Evolutionary conservation across 306 rosid species (phyloP).

Genomic region (Glycine tomentella): DNA sequence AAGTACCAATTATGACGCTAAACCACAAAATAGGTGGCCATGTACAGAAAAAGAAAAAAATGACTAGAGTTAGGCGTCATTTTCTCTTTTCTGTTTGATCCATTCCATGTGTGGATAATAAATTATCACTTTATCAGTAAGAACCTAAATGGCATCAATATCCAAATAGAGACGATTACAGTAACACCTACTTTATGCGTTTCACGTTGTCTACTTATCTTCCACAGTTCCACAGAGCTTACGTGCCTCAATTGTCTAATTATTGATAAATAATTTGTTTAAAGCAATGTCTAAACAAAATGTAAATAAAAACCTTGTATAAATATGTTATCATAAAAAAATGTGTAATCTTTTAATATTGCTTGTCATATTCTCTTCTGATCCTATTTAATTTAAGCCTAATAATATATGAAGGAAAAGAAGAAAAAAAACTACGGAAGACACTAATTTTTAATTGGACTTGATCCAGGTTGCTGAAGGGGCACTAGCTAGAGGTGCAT

Average conservation of each 20-base stretch:
- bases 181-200: neutral
- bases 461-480: constrained; percentile 80
- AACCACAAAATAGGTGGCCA: neutral
- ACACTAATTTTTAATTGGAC: constrained; percentile 7
- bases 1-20: neutral
- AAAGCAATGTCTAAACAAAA: neutral
- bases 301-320: neutral
- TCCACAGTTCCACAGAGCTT: neutral
- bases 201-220: neutral
- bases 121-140: neutral
- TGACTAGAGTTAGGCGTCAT: too few species aligned
- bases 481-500: constrained; percentile 78
- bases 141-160: neutral
- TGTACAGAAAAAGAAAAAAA: too few species aligned
- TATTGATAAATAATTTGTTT: neutral
- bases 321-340: neutral
- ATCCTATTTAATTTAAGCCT: neutral
- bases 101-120: neutral
- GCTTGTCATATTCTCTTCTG: neutral
- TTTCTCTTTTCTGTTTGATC: too few species aligned
- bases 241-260: neutral
- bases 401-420: neutral
- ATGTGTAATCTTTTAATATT: neutral
- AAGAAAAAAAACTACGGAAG: neutral
- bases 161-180: neutral